Evolutionary conservation across 2,329 filamentous ascomycete genomes (phyloP), one percentile per base, ranked within the genome.

Genomic region (Verticillium klebahnii): DNA sequence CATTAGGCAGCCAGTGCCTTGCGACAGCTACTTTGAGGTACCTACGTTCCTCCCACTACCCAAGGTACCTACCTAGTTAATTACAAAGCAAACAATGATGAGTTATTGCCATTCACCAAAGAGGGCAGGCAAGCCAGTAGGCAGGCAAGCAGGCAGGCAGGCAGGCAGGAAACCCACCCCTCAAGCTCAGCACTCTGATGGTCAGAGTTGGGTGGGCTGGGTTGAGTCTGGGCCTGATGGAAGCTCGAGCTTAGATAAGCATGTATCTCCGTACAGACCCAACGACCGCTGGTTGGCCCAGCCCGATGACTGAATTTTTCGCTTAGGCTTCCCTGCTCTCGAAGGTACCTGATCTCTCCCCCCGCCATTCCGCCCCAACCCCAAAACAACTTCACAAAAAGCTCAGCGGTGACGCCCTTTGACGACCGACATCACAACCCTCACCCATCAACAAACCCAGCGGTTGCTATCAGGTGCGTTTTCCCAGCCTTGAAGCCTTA

Each of bases 291-390:
- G n/a, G 45, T 52, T 52, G 45, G 45, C 19, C 45, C 45, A 52
- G 45, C 45, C 45, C 45, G 19, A 52, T 52, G 45, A 52, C 45
- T 52, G 54, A 56, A 56, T 32, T 56, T 56, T 56, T 56, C 54
- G 54, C 54, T 56, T 56, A 56, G 54, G 54, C 54, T 56, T 34
- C 54, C 31, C 54, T 56, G 54, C 54, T 56, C 25, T 56, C 54
- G 45, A 52, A 52, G 45, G n/a, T 52, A 52, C 45, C 45, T 52
- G 45, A 52, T 52, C 54, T 32, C 14, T 31, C 54, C 23, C 54
- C 25, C 54, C 54, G 31, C 54, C 45, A 52, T 52, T 52, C 54
- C 54, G 25, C 31, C 54, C 25, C 52, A 55, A 32, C 52, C 52
- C 29, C 25, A 32, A 32, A 34, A 32, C 54, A 56, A n/a, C 54